Evolutionary conservation across 2,329 filamentous ascomycete genomes (phyloP).

Genomic region (Fusarium poae): DNA sequence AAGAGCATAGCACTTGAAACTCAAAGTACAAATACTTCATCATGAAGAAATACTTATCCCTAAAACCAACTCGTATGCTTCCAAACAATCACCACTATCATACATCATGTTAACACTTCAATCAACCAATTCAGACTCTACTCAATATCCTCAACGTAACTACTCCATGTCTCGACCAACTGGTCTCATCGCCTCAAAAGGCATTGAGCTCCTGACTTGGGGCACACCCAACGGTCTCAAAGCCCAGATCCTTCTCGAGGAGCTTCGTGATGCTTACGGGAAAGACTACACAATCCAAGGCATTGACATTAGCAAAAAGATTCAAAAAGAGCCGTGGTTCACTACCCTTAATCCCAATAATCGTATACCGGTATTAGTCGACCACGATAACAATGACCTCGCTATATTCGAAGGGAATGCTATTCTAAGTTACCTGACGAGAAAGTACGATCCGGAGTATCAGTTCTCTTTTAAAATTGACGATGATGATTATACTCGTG

Average conservation of each 20-base stretch:
- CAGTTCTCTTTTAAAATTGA: slow-evolving; percentile 57
- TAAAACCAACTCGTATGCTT: background rate
- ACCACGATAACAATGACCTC: slow-evolving; percentile 72
- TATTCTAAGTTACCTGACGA: slow-evolving; percentile 79
- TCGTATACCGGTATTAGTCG: slow-evolving; percentile 73
- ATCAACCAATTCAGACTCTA: background rate
- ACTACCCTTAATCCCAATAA: slow-evolving; percentile 73
- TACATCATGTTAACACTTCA: background rate
- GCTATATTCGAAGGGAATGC: slow-evolving; percentile 80
- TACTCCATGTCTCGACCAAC: slow-evolving; percentile 55
- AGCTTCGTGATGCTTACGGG: slow-evolving; percentile 74
- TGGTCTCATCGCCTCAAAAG: slow-evolving; percentile 71
- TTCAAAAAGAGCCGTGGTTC: slow-evolving; percentile 77
- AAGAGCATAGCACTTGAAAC: background rate
- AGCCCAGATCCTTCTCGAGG: slow-evolving; percentile 72
- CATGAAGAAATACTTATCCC: background rate
- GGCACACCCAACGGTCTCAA: slow-evolving; percentile 69
- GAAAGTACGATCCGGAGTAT: slow-evolving; percentile 75
- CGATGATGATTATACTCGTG: slow-evolving; percentile 53
- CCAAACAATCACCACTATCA: background rate
- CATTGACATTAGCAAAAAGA: slow-evolving; percentile 71
- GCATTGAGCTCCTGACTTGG: slow-evolving; percentile 74
- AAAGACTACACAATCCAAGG: slow-evolving; percentile 69
- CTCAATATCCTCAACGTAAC: background rate
- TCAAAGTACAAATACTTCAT: no score